Evolutionary conservation across 768 basidiomycete species (phyloP).

Genomic region (Suillus lakei): DNA sequence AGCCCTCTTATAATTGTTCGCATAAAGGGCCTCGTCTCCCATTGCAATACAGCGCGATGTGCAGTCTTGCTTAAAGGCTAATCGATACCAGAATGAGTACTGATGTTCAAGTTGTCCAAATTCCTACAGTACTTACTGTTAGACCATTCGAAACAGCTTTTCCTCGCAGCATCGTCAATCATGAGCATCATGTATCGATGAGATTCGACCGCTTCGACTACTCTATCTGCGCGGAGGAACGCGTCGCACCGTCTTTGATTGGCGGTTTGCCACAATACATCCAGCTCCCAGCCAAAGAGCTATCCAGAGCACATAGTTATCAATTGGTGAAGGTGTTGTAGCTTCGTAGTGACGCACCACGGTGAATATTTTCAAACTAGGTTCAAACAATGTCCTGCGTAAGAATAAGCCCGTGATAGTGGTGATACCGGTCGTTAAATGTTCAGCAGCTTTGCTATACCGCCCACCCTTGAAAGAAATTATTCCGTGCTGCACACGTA

Average conservation of each 20-base stretch:
- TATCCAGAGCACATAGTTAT: background rate
- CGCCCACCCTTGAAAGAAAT: background rate
- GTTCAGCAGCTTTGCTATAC: background rate
- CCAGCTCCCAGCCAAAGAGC: background rate
- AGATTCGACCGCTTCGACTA: background rate
- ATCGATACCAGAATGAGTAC: background rate
- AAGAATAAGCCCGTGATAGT: background rate
- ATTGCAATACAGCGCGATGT: background rate
- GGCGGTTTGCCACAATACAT: background rate
- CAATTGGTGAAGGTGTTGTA: background rate
- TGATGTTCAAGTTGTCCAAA: background rate
- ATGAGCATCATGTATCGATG: background rate
- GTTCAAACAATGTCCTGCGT: background rate
- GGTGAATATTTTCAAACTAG: background rate
- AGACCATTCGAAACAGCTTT: background rate
- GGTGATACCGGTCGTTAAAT: background rate
- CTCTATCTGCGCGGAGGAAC: background rate
- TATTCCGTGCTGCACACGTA: background rate
- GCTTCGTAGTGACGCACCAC: background rate
- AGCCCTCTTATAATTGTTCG: background rate
- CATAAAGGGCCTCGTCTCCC: background rate
- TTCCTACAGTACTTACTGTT: background rate
- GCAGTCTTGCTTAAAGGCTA: background rate
- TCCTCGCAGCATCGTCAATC: background rate
- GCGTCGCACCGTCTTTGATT: background rate